phyloP scores from a whole-genome alignment of 371 early-diverging fungal genomes.

The Mucor circinelloides region DNA sequence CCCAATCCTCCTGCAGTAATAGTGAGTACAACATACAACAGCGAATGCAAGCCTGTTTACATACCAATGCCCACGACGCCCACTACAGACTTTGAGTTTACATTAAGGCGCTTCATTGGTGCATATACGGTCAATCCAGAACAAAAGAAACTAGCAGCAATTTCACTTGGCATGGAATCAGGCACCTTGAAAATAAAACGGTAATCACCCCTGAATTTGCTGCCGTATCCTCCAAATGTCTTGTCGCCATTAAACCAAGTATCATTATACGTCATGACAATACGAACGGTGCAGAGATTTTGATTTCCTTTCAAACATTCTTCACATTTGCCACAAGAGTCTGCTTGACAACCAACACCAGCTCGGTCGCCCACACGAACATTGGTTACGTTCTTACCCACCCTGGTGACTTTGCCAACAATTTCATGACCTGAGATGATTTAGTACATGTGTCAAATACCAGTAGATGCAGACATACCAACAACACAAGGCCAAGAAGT shows the following conservation, averaged over 20 bases:
- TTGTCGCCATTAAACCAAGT: slow-evolving; percentile 56
- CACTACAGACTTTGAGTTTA: slow-evolving; percentile 45
- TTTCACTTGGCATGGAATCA: slow-evolving; percentile 42
- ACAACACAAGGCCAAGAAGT: slow-evolving; percentile 54
- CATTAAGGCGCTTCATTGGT: slow-evolving; percentile 56
- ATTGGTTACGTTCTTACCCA: slow-evolving; percentile 47
- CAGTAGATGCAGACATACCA: slow-evolving; percentile 25
- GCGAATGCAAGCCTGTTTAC: slow-evolving; percentile 73
- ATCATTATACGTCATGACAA: slow-evolving; percentile 34
- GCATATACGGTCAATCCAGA: slow-evolving; percentile 64
- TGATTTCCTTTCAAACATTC: slow-evolving; percentile 35
- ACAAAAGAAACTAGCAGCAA: slow-evolving; percentile 50
- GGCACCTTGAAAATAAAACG: slow-evolving; percentile 61
- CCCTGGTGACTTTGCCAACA: slow-evolving; percentile 47
- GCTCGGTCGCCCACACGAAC: slow-evolving; percentile 66
- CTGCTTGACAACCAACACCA: slow-evolving; percentile 65
- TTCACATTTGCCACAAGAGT: slow-evolving; percentile 37
- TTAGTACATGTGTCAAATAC: not conserved
- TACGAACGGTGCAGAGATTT: slow-evolving; percentile 24
- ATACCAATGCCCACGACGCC: slow-evolving; percentile 61
- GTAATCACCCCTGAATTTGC: slow-evolving; percentile 53
- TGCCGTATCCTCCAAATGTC: slow-evolving; percentile 71
- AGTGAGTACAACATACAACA: slow-evolving; percentile 17
- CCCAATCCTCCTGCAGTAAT: slow-evolving; percentile 67
- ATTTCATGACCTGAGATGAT: slow-evolving; percentile 55